A percentile compares a stretch with the other conserved stretches of the same genome.
Conservation (phyloP, 75 land plant species). For the Isoetes taiwanensis region DNA sequence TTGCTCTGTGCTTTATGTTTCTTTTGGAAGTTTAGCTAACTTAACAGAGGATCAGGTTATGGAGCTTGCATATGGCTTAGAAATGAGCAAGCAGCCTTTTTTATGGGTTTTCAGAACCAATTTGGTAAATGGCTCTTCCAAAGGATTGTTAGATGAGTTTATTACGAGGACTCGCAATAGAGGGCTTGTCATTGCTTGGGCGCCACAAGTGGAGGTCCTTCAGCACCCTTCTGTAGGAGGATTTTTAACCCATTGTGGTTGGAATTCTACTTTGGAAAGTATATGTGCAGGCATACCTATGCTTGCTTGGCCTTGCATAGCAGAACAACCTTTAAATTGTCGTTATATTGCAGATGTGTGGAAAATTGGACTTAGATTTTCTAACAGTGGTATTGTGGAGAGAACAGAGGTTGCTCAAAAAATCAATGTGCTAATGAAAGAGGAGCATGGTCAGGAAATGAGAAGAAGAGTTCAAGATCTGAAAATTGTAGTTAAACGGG, state of each 20-base stretch:
- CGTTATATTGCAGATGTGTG: conserved; percentile 20
- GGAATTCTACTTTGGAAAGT: conserved; percentile 15
- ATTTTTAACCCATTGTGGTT: conserved; percentile 43
- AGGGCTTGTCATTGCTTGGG: conserved; percentile 37
- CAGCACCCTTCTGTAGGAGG: conserved; percentile 31
- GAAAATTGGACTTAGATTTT: conserved; percentile 33
- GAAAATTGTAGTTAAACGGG: no score
- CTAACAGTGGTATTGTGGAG: no score
- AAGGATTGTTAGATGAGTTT: conserved; percentile 21
- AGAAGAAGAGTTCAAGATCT: no score
- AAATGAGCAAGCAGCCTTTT: no score
- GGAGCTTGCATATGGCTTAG: no score
- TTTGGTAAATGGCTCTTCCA: no score
- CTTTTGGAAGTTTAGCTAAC: neutral
- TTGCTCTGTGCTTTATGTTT: neutral
- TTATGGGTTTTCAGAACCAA: no score
- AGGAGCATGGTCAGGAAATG: no score
- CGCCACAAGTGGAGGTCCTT: conserved; percentile 32
- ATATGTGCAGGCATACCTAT: conserved; percentile 23
- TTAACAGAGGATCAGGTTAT: no score
- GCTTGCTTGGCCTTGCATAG: neutral
- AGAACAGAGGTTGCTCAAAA: no score
- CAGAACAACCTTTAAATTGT: conserved; percentile 23
- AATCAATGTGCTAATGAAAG: no score
- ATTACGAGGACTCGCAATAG: conserved; percentile 13